Conservation (phyloP, 2,329 filamentous ascomycete genomes). For the Pseudogymnoascus sp. region DNA sequence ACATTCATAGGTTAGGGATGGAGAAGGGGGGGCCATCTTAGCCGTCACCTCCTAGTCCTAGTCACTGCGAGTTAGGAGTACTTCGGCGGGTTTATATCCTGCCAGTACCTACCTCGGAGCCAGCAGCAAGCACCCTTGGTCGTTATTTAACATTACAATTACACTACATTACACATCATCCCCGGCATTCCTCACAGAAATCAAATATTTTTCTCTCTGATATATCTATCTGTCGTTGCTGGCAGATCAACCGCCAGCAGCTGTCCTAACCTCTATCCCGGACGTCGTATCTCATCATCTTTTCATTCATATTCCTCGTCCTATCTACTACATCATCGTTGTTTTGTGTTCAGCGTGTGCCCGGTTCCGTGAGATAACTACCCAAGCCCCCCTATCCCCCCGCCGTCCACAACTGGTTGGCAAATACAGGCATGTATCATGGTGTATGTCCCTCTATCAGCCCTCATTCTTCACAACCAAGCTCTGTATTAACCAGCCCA, state of each 20-base stretch:
- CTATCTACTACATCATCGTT: not conserved
- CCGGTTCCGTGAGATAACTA: not conserved
- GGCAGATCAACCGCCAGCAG: not conserved
- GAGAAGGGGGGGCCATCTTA: not conserved
- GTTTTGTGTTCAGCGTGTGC: not conserved
- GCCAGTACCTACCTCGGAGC: not conserved
- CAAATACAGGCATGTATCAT: conserved; percentile 4
- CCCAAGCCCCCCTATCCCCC: not conserved
- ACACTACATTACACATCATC: not conserved
- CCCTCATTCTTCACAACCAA: not conserved
- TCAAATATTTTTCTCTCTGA: not conserved
- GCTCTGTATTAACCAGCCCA: conserved; percentile 34
- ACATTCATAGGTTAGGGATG: not conserved
- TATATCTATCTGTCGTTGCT: not conserved
- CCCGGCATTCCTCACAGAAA: not conserved
- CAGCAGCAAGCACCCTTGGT: not conserved
- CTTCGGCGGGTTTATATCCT: not conserved
- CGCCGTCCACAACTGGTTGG: not conserved
- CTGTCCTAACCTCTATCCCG: not conserved
- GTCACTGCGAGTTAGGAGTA: not conserved
- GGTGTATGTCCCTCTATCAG: conserved; percentile 6
- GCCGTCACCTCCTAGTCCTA: not conserved
- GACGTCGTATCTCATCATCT: not conserved
- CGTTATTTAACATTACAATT: not conserved
- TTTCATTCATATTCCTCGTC: not conserved